A percentile compares a stretch with the other conserved stretches of the same genome.
These are phyloP conservation scores for Lepidopterella palustris DNA, from an alignment of 495 filamentous ascomycete genomes.

Conservation along the genomic window DNA sequence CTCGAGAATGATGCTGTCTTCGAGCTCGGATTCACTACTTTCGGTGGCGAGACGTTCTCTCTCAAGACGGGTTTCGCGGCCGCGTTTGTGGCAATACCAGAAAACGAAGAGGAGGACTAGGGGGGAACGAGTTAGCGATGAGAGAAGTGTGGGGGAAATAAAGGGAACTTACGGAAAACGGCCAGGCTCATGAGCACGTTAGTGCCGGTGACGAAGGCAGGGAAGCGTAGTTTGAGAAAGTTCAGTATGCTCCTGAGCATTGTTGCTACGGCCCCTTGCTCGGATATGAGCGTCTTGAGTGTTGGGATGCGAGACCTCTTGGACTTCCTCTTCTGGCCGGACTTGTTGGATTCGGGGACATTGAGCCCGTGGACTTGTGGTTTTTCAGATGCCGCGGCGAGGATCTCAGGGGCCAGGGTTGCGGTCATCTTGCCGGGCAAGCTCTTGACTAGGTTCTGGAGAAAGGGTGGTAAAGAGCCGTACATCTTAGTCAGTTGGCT, in stretches of 20 bases:
- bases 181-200: conserved; percentile 83
- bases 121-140: conserved; percentile 9
- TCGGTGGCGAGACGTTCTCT: conserved; percentile 44
- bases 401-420: conserved; percentile 66
- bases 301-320: conserved; percentile 47
- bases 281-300: conserved; percentile 73
- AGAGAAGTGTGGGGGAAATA: not conserved
- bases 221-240: conserved; percentile 75
- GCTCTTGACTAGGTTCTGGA: conserved; percentile 82
- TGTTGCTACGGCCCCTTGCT: conserved; percentile 73
- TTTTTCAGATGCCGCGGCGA: conserved; percentile 67
- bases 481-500: conserved; percentile 68
- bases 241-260: conserved; percentile 82
- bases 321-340: conserved; percentile 36
- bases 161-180: conserved; percentile 60
- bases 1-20: conserved; percentile 18
- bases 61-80: conserved; percentile 74
- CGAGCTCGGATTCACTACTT: conserved; percentile 9
- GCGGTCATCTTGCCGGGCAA: conserved; percentile 76
- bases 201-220: conserved; percentile 70
- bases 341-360: conserved; percentile 31
- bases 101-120: conserved; percentile 81
- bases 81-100: conserved; percentile 97
- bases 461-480: conserved; percentile 64
- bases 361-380: conserved; percentile 54